Evolutionary conservation across 495 filamentous ascomycete genomes (phyloP), one percentile per base, ranked within the genome.

Genomic region (Aspergillus campestris): DNA sequence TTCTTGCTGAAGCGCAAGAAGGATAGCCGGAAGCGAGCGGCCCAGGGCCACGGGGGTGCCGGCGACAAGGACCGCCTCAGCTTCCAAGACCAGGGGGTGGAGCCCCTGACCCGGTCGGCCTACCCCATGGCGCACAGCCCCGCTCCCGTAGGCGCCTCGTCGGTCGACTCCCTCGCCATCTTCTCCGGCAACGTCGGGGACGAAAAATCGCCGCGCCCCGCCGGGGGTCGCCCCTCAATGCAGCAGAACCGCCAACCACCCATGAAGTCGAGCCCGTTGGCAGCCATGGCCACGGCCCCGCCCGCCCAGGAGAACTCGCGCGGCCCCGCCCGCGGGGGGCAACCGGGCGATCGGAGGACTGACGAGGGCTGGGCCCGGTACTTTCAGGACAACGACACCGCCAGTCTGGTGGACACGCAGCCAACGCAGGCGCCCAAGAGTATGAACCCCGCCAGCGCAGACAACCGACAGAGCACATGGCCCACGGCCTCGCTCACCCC

Each of bases 1-100:
- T 66, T 89, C 38, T 69, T 84, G 27, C 63, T 98, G 8, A 76
- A 80, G 53, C 81, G 80, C 46, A 69, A 73, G 43, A 72, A 76
- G 49, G 64, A 80, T 49, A 64, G 67, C 24, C 71, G 74, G 62
- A 73, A 79, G 44, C 48, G 64, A 52, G 66, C 73, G 31, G 64
- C 69, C 53, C 69, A 80, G 58, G 72, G 79, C 47, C 48, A 75
- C 11, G 73, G 73, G 18, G 72, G 67, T 40, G 64, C 71, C 30
- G 72, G 73, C 44, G 73, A 81, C 44, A 82, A 79, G 39, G 63
- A 78, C 12, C 72, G 80, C 15, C 62, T 84, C 38, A 81, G 79
- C 60, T 83, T 84, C 61, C 74, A 75, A 30, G 81, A 85, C 59
- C 73, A 71, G 34, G 81, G 80, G 10, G 76, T 70, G 48, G 69